Evolutionary conservation across 345 rosid genomes (phyloP), one percentile per base, ranked within the genome.

Genomic region (Eucalyptus sideroxylon): DNA sequence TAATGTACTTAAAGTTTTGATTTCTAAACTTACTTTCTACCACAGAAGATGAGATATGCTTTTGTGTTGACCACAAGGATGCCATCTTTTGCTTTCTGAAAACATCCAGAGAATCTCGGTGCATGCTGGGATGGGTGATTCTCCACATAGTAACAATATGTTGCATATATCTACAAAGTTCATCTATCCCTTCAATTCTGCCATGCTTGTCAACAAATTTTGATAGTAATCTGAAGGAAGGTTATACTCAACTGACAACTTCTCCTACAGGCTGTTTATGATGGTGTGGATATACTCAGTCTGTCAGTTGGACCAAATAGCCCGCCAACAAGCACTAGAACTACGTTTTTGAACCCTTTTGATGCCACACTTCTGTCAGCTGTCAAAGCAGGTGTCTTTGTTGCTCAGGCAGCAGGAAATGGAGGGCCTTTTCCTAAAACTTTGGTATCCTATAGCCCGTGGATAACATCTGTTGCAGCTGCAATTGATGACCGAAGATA

Each of bases 351-450:
- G 72, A 98, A 98, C 91, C 99, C 99, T 60, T 98, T 98, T 72
- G 99, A 98, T 93, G 97, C 95, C 85, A 97, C 98, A 49, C 99
- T 98, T 93, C 98, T 97, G 87, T 97, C 95, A 8, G 99, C 99
- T 88, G 99, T 97, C 89, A 98, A 97, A 92, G 99, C 99, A 89
- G 99, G 99, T 92, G 97, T 97, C 67, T 98, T 98, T 92, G 99
- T 98, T 88, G 99, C 96, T 85, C 99, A 98, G 93, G 99, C 99
- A 72, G 99, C 97, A 55, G 99, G 99, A 89, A 98, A 98, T 90
- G 99, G 99, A 50, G 99, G 99, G 50, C 99, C 99, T 92, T 98
- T 97, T 90, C 98, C 99, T 7, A 97, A 96, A 95, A 97, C 99
- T 67, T 87, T 98, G 93, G 97, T 98, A 87, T 96, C 99, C 11